These are phyloP conservation scores for Neophaeococcomyces mojaviensis DNA, from an alignment of 2,329 filamentous ascomycete species.

Conservation along the genomic window DNA sequence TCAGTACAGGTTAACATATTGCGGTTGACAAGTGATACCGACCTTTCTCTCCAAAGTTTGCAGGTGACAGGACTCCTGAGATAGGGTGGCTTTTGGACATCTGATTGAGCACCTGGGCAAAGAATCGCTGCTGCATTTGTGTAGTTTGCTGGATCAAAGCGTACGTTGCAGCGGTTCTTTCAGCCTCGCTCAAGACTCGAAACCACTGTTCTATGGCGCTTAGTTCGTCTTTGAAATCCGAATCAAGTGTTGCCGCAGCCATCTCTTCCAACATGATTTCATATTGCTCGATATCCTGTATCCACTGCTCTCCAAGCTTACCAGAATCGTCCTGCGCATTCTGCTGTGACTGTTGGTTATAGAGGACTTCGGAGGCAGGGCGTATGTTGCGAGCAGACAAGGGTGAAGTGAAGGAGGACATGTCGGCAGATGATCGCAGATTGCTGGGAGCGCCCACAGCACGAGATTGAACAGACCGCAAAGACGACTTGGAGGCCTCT, in stretches of 20 bases:
- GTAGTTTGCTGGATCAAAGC: conserved; percentile 96
- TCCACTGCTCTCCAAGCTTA: conserved; percentile 95
- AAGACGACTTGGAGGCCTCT: conserved; percentile 73
- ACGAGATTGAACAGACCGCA: conserved; percentile 77
- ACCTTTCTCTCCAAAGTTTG: conserved; percentile 93
- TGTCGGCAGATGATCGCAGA: conserved; percentile 90
- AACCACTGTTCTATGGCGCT: conserved; percentile 99
- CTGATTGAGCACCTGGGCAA: conserved; percentile 96
- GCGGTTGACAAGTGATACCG: conserved; percentile 25
- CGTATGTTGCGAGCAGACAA: conserved; percentile 72
- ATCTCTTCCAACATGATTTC: conserved; percentile 98
- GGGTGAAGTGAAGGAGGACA: conserved; percentile 71
- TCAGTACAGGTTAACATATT: background rate
- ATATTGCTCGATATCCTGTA: conserved; percentile 97
- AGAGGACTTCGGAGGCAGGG: conserved; percentile 87
- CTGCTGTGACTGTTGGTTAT: conserved; percentile 66
- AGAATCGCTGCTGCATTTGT: conserved; percentile 97
- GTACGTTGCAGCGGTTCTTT: conserved; percentile 90
- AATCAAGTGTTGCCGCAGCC: conserved; percentile 95
- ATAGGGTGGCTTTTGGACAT: conserved; percentile 98
- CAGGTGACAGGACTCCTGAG: conserved; percentile 87
- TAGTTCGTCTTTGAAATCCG: conserved; percentile 98
- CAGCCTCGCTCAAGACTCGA: conserved; percentile 89
- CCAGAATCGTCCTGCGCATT: conserved; percentile 74
- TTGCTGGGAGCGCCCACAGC: conserved; percentile 56